Conservation (phyloP, 805 yeast species). For the Hemisphaericaspora nanyangensis region DNA sequence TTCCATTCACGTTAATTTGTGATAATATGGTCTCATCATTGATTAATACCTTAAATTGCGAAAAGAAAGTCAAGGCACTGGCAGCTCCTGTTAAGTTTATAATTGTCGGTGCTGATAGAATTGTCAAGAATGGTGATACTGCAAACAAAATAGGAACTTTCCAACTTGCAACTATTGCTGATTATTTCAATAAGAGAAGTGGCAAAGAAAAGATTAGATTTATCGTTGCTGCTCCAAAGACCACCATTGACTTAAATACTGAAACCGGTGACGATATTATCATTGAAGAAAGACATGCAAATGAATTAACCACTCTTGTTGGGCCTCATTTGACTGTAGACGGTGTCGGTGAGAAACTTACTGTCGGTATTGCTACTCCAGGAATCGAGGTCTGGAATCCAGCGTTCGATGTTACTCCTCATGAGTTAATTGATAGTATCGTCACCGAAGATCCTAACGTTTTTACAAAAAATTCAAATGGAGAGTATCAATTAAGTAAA, state of each 20-base stretch:
- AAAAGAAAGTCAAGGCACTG: constrained; percentile 14
- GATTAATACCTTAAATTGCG: constrained; percentile 39
- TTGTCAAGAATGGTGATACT: constrained; percentile 89
- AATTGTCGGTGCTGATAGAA: constrained; percentile 93
- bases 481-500: constrained; percentile 44
- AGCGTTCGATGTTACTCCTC: constrained; percentile 91
- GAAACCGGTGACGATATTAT: constrained; percentile 67
- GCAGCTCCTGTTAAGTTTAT: constrained; percentile 77
- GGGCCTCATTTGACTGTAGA: constrained; percentile 46
- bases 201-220: constrained; percentile 51
- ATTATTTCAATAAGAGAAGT: constrained; percentile 32
- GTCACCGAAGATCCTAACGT: constrained; percentile 75
- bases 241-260: constrained; percentile 76
- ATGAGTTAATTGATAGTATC: constrained; percentile 76
- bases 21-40: constrained; percentile 90
- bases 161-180: constrained; percentile 75
- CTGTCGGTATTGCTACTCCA: constrained; percentile 80
- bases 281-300: constrained; percentile 83
- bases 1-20: constrained; percentile 85
- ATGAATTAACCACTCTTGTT: constrained; percentile 70
- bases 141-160: constrained; percentile 96
- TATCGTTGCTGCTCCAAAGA: constrained; percentile 92
- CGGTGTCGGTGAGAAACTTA: constrained; percentile 33
- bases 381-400: constrained; percentile 93
- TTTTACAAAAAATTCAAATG: constrained; percentile 43